Base-by-base conservation (phyloP, 495 filamentous ascomycete species). In the Aspergillus ellipticus region DNA sequence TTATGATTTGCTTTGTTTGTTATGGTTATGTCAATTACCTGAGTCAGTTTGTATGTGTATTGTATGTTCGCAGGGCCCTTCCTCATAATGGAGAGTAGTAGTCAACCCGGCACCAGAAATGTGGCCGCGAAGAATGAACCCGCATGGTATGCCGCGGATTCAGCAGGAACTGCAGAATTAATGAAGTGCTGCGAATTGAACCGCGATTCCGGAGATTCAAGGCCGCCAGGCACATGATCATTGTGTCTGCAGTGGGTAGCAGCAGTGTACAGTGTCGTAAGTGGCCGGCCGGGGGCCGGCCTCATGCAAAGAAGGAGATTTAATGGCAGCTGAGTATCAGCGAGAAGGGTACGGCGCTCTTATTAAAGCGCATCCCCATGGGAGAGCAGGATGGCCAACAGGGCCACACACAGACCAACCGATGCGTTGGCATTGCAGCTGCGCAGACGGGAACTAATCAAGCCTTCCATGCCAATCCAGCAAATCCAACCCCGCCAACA, bases 361-460 rank as follows among this genome's bases (percentile, higher is more conserved):
- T 39, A 39, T 39, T 39, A 15, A 39, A 39, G 35, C 11, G 35
- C 35, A 39, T 39, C 35, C 16, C 47, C 49, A 33, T 61, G 31
- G 24, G 55, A 21, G 37, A 29, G 31, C 42, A 51, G 31, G 37
- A 33, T 24, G 20, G 43, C 29, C 26, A 54, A 33, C 41, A 55
- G 47, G 43, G 49, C 56, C 52, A 58, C 61, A 67, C 68, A 68
- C 69, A 64, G 65, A 66, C 66, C 69, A 72, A 66, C 50, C 67
- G 68, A 70, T 72, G 69, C 58, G 69, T 70, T 72, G 69, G 69
- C 69, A 68, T 52, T 70, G 67, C 64, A 66, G 64, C 57, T 58
- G 61, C 61, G 54, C 55, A 58, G 61, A 63, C 64, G 64, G 64
- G 60, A 59, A 58, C 64, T 66, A 66, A 64, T 54, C 57, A 55